These are phyloP conservation scores for Candida vartiovaarae DNA, from an alignment of 805 yeast species.

Conservation along the genomic window DNA sequence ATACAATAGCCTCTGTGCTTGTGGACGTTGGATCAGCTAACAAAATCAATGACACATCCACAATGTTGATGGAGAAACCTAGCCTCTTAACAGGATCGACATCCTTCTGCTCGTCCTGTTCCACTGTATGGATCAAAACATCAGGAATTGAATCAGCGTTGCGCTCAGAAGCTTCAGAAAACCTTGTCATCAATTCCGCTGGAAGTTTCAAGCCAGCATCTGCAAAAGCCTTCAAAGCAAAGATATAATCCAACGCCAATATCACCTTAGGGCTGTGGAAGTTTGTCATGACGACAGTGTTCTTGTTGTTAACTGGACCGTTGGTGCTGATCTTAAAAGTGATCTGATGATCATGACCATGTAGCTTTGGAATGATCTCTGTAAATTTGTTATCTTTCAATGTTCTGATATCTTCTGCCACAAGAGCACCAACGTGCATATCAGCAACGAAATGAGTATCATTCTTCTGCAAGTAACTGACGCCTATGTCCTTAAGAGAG, in stretches of 20 bases:
- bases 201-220: constrained; percentile 37
- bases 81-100: constrained; percentile 18
- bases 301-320: constrained; percentile 32
- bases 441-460: constrained; percentile 54
- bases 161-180: not conserved
- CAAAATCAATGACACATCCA: constrained; percentile 69
- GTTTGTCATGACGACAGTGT: constrained; percentile 47
- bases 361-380: constrained; percentile 69
- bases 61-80: constrained; percentile 59
- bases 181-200: constrained; percentile 1
- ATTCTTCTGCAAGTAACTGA: constrained; percentile 43
- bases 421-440: constrained; percentile 62
- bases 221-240: constrained; percentile 63
- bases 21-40: constrained; percentile 68
- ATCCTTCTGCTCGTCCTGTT: constrained; percentile 2
- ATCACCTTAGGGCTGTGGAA: constrained; percentile 78
- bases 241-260: constrained; percentile 78
- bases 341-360: constrained; percentile 64
- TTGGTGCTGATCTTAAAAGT: constrained; percentile 43
- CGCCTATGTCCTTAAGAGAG: constrained; percentile 51
- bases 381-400: constrained; percentile 62
- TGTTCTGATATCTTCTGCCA: constrained; percentile 66
- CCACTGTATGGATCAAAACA: constrained; percentile 6
- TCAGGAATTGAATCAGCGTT: not conserved
- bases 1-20: constrained; percentile 82